Conservation (phyloP, 2,329 filamentous ascomycete species). For the Cercospora citrullina region DNA sequence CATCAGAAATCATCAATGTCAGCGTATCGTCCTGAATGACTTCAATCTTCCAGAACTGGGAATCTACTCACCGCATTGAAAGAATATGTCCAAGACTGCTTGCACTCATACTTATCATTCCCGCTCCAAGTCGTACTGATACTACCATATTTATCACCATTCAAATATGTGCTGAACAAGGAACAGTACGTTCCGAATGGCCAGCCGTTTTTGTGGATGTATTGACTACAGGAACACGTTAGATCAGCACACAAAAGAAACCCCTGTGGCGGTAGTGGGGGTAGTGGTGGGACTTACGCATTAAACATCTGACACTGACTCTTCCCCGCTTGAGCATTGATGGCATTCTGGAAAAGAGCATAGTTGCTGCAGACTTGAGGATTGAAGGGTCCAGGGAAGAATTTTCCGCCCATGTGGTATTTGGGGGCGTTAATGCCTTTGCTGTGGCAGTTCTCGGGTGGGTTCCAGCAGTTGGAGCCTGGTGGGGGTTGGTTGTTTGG, state of each 20-base stretch:
- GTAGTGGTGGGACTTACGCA: constrained; percentile 18
- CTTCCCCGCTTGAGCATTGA: constrained; percentile 19
- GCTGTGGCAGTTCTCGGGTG: constrained; percentile 22
- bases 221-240: neutral
- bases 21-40: neutral
- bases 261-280: too few relatives aligned
- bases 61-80: neutral
- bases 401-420: constrained; percentile 29
- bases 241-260: neutral
- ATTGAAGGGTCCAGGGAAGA: constrained; percentile 36
- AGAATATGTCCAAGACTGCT: constrained; percentile 30
- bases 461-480: constrained; percentile 1
- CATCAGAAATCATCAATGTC: neutral
- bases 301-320: constrained; percentile 34
- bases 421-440: constrained; percentile 27
- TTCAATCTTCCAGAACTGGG: neutral
- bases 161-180: constrained; percentile 27
- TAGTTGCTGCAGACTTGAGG: constrained; percentile 34
- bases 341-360: constrained; percentile 27
- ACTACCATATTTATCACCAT: constrained; percentile 22
- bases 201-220: constrained; percentile 32
- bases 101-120: constrained; percentile 27
- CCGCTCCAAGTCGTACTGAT: constrained; percentile 23
- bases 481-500: constrained; percentile 11
- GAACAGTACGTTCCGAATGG: constrained; percentile 33